A percentile compares a stretch with the other conserved stretches of the same genome.
phyloP scores from a whole-genome alignment of 78 protist species.

The Protostelium mycophagum region DNA sequence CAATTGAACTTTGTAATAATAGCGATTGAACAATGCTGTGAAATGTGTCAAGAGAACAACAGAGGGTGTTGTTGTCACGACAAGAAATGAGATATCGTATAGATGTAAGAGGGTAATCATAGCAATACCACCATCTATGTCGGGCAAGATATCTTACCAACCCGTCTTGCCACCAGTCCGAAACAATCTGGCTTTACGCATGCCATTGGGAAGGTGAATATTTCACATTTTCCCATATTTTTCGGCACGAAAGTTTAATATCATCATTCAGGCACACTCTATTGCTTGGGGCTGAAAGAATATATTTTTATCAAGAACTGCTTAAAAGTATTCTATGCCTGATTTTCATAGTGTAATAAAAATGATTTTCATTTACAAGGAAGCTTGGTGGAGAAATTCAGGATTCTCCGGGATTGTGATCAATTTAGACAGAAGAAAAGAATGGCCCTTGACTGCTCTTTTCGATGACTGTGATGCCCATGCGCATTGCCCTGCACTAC shows the following conservation, averaged over 20 bases:
- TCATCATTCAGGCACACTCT: no score
- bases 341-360: constrained; percentile 46
- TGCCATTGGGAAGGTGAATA: neutral
- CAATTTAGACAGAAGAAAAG: no score
- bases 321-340: constrained; percentile 27
- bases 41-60: neutral
- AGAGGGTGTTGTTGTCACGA: neutral
- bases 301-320: constrained; percentile 2
- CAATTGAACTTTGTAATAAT: constrained; percentile 4
- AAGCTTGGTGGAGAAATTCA: constrained; percentile 25
- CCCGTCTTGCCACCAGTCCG: constrained; percentile 7
- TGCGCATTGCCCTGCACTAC: constrained; percentile 18
- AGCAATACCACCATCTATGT: constrained; percentile 21
- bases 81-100: no score
- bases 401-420: constrained; percentile 34
- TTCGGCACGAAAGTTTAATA: neutral
- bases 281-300: neutral
- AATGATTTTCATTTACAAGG: constrained; percentile 29
- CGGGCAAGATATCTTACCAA: neutral
- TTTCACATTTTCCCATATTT: neutral
- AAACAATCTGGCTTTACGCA: neutral
- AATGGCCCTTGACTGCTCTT: neutral
- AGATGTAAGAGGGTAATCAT: no score
- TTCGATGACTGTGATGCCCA: constrained; percentile 36
- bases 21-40: constrained; percentile 12